Percentiles rank a stretch among this genome's conserved stretches.
These are phyloP conservation scores for Nicotiana benthamiana DNA, from an alignment of 257 asterid genomes.

Conservation along the genomic window DNA sequence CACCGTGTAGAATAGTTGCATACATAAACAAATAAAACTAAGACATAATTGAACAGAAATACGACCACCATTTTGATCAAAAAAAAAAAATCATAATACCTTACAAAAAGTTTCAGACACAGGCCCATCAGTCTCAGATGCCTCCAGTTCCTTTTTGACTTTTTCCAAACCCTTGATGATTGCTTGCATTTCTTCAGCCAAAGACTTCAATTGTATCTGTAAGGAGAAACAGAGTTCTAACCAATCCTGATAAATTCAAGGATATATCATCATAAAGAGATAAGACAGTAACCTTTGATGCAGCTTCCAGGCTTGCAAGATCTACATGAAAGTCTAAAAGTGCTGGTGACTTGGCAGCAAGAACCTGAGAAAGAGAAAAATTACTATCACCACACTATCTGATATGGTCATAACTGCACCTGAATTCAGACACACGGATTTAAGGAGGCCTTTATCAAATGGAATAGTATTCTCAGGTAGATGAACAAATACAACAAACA, in stretches of 20 bases:
- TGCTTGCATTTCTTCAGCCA: constrained; percentile 99
- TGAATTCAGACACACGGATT: neutral
- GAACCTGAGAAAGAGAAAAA: constrained; percentile 46
- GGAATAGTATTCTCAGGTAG: neutral
- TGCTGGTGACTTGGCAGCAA: constrained; percentile 62
- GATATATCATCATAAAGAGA: constrained; percentile 12
- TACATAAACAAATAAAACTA: neutral
- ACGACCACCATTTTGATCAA: neutral
- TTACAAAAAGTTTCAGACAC: constrained; percentile 81
- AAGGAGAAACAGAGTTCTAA: constrained; percentile 11
- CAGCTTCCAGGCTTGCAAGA: constrained; percentile 80
- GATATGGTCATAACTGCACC: neutral
- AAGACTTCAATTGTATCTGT: constrained; percentile 92
- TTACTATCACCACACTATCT: neutral
- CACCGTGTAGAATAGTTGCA: neutral
- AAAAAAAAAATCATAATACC: constrained; percentile 37
- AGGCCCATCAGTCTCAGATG: constrained; percentile 93
- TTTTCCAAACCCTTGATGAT: constrained; percentile 90
- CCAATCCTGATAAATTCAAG: constrained; percentile 2
- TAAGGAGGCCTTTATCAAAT: neutral
- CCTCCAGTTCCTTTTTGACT: constrained; percentile 79
- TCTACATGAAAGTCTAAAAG: constrained; percentile 69
- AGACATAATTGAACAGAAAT: neutral
- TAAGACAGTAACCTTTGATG: constrained; percentile 61
- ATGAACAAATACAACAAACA: neutral